Evolutionary conservation across 2,329 filamentous ascomycete species (phyloP).

Genomic region (Verticillium dahliae): DNA sequence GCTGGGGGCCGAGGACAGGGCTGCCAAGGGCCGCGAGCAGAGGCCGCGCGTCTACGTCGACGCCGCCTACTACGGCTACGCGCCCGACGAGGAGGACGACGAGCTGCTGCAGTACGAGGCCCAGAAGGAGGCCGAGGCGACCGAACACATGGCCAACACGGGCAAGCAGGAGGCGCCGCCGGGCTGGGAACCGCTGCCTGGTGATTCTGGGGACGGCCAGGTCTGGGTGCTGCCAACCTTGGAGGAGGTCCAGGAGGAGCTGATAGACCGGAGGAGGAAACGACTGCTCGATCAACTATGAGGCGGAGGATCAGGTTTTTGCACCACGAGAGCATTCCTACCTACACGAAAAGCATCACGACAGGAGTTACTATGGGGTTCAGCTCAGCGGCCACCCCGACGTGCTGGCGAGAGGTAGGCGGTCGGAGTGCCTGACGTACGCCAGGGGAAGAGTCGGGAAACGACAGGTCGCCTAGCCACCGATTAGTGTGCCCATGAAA

Average conservation of each 20-base stretch:
- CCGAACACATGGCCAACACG: slow-evolving; percentile 57
- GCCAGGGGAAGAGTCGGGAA: no score
- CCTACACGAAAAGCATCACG: not conserved
- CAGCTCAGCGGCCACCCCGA: not conserved
- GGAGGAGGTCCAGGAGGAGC: slow-evolving; percentile 89
- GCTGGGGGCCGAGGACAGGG: slow-evolving; percentile 51
- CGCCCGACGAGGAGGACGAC: slow-evolving; percentile 84
- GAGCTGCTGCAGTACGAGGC: slow-evolving; percentile 73
- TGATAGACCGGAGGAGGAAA: slow-evolving; percentile 78
- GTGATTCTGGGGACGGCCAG: slow-evolving; percentile 76
- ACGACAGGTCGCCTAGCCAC: no score
- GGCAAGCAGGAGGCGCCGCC: slow-evolving; percentile 51
- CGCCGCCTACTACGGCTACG: slow-evolving; percentile 93
- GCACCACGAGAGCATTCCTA: no score
- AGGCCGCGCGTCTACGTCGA: slow-evolving; percentile 68
- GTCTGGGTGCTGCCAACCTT: slow-evolving; percentile 78
- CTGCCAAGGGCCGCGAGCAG: slow-evolving; percentile 62
- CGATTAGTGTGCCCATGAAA: no score
- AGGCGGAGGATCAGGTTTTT: slow-evolving; percentile 1
- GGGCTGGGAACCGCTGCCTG: slow-evolving; percentile 81
- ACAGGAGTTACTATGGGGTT: not conserved
- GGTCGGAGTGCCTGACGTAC: no score
- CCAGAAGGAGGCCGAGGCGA: slow-evolving; percentile 75
- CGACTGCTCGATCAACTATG: slow-evolving; percentile 77
- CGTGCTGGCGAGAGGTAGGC: no score